Percentiles rank a stretch among this genome's conserved stretches.
These are phyloP conservation scores for Dalbergia cultrata DNA, from an alignment of 306 rosid genomes.

Conservation along the genomic window DNA sequence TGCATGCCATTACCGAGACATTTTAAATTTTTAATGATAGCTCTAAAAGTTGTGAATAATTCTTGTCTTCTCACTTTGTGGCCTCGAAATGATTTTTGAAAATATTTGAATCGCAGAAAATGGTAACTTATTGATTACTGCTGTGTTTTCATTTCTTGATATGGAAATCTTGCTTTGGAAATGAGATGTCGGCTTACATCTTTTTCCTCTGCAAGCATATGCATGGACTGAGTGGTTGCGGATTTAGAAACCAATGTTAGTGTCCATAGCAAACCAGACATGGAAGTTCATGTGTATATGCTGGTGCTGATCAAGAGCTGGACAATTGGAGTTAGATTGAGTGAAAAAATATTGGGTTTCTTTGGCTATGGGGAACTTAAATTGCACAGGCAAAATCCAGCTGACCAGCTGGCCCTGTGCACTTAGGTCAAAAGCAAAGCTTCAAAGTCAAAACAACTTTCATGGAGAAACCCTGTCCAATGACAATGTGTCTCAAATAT, in stretches of 20 bases:
- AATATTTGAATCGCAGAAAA: conserved; percentile 2
- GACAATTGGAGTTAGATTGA: conserved; percentile 16
- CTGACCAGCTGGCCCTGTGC: neutral
- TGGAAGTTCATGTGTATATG: neutral
- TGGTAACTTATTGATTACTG: neutral
- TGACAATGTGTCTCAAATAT: neutral
- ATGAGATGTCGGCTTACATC: conserved; percentile 16
- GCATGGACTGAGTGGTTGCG: conserved; percentile 2
- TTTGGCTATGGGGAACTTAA: conserved; percentile 21
- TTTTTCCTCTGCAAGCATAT: conserved; percentile 11
- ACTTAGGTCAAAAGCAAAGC: neutral
- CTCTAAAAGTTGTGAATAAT: conserved; percentile 12
- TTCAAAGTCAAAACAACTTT: neutral
- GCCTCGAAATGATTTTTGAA: conserved; percentile 7
- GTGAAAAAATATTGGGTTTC: neutral
- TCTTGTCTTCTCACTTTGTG: conserved; percentile 10
- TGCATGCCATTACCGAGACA: neutral
- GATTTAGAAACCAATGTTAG: neutral
- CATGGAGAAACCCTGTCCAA: neutral
- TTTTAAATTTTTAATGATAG: neutral
- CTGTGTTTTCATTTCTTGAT: conserved; percentile 23
- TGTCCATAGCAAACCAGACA: conserved; percentile 11
- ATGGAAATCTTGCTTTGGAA: neutral
- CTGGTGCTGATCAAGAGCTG: neutral
- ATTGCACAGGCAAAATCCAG: conserved; percentile 28